Evolutionary conservation across 805 yeast species (phyloP).

Genomic region (Yarrowia yakushimensis): DNA sequence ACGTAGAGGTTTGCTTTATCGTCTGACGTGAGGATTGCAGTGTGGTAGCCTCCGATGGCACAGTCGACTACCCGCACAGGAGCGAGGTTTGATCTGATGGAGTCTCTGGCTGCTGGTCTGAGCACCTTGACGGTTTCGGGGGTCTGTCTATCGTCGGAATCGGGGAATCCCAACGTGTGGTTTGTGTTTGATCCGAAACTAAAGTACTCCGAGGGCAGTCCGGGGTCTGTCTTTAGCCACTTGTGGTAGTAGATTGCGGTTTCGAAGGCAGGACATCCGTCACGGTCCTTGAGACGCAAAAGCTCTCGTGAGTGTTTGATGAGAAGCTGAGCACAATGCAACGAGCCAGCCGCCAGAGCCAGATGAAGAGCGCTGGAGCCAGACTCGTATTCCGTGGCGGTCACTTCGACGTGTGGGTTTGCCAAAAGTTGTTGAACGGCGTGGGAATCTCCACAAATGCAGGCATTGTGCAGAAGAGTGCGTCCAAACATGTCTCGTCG

Average conservation of each 20-base stretch:
- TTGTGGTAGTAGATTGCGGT: constrained; percentile 34
- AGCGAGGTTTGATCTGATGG: not conserved
- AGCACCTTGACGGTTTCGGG: constrained; percentile 41
- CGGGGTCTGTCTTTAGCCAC: not conserved
- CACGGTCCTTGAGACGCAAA: constrained; percentile 61
- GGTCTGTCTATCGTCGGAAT: constrained; percentile 51
- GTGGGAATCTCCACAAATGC: constrained; percentile 32
- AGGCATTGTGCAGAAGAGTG: constrained; percentile 36
- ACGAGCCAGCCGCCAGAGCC: constrained; percentile 55
- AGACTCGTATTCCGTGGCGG: constrained; percentile 62
- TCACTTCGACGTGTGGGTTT: constrained; percentile 47
- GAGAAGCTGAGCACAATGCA: constrained; percentile 50
- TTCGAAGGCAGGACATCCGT: constrained; percentile 70
- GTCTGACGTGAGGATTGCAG: constrained; percentile 55
- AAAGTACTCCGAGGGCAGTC: constrained; percentile 38
- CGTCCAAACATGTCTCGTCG: constrained; percentile 70
- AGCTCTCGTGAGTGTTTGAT: constrained; percentile 40
- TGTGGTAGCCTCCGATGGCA: constrained; percentile 61
- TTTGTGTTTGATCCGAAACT: constrained; percentile 63
- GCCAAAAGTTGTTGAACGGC: constrained; percentile 46
- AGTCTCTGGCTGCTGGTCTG: constrained; percentile 21
- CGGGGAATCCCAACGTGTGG: constrained; percentile 64
- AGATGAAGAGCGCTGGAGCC: constrained; percentile 81
- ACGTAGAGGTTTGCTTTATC: constrained; percentile 48
- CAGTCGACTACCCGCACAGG: constrained; percentile 45